A percentile compares a stretch with the other conserved stretches of the same genome.
These are phyloP conservation scores for Fusarium armeniacum DNA, from an alignment of 2,329 filamentous ascomycete genomes.

Conservation along the genomic window DNA sequence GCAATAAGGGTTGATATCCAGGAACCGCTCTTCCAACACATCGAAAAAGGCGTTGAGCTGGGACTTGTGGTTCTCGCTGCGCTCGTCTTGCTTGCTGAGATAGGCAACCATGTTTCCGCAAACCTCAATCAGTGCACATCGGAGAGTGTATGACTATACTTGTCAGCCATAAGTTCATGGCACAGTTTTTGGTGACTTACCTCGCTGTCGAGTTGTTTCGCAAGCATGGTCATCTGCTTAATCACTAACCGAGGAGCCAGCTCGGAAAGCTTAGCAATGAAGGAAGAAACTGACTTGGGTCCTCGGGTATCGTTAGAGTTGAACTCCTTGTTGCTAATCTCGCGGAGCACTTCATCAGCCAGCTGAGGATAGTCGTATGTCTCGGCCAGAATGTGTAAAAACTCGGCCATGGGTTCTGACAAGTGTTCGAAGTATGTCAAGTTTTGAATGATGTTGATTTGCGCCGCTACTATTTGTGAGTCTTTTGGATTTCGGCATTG, in stretches of 20 bases:
- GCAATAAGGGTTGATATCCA: slow-evolving; percentile 97
- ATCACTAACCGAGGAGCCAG: slow-evolving; percentile 92
- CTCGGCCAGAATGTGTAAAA: slow-evolving; percentile 93
- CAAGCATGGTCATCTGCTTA: slow-evolving; percentile 95
- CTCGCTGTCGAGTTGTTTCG: slow-evolving; percentile 96
- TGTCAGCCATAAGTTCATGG: slow-evolving; percentile 42
- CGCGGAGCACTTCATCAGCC: slow-evolving; percentile 91
- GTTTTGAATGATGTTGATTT: slow-evolving; percentile 98
- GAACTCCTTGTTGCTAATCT: slow-evolving; percentile 97
- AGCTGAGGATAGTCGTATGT: slow-evolving; percentile 98
- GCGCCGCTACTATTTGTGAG: slow-evolving; percentile 74
- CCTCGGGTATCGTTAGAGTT: slow-evolving; percentile 96
- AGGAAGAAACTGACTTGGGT: slow-evolving; percentile 95
- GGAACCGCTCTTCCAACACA: slow-evolving; percentile 93
- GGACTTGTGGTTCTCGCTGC: slow-evolving; percentile 91
- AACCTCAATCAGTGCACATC: slow-evolving; percentile 95
- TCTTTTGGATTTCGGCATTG: slow-evolving; percentile 2
- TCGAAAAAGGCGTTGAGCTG: slow-evolving; percentile 98
- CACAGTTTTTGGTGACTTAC: slow-evolving; percentile 57
- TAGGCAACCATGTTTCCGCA: slow-evolving; percentile 95
- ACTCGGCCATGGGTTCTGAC: slow-evolving; percentile 99
- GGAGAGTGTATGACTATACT: slow-evolving; percentile 84
- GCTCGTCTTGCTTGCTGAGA: slow-evolving; percentile 90
- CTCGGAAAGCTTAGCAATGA: slow-evolving; percentile 93
- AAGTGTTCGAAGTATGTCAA: slow-evolving; percentile 98